Evolutionary conservation across 495 filamentous ascomycete genomes (phyloP), one percentile per base, ranked within the genome.

Genomic region (Aspergillus homomorphus): DNA sequence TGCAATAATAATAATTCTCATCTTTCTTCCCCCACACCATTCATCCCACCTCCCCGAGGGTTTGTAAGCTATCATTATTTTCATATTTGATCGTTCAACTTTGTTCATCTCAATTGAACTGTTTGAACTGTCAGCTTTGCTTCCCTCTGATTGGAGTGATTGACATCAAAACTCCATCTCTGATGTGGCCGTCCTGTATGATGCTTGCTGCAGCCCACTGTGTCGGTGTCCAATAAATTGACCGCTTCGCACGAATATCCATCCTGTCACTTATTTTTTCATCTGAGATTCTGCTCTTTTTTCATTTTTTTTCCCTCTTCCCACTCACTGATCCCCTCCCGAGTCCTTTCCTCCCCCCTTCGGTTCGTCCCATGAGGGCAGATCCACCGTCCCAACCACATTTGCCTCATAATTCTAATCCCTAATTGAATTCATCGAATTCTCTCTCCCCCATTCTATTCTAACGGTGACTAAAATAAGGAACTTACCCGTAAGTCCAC

Each of bases 161-260:
- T 30, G 6, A 7, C 15, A 30, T 52, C 38, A 15, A 18, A 2
- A 15, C 21, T 12, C 33, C 33, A 38, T 53, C 44, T 45, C 18
- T 51, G 20, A n/a, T 42, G 19, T 28, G 33, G 33, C n/a, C 56
- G 14, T 21, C n/a, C 52, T 38, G 33, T 33, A 55, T 19, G 9
- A 51, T 53, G 28, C 24, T 38, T 38, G 41, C 50, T 26, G 56
- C 61, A 56, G 48, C 53, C 61, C 61, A 59, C 57, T 44, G 22
- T 49, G 41, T 22, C 28, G 56, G 56, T 56, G 56, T 59, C 61
- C 61, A 63, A 63, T 63, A 53, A 54, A 33, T 45, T 56, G 42
- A 56, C 45, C 51, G 57, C 57, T 22, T 54, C 41, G 44, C 24
- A 41, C 33, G 38, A 51, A 58, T 18, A 41, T 38, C 21, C 33